A percentile compares a stretch with the other conserved stretches of the same genome.
These are phyloP conservation scores for Thalassiosira exigua DNA, from an alignment of 352 stramenopile genomes.

Conservation along the genomic window DNA sequence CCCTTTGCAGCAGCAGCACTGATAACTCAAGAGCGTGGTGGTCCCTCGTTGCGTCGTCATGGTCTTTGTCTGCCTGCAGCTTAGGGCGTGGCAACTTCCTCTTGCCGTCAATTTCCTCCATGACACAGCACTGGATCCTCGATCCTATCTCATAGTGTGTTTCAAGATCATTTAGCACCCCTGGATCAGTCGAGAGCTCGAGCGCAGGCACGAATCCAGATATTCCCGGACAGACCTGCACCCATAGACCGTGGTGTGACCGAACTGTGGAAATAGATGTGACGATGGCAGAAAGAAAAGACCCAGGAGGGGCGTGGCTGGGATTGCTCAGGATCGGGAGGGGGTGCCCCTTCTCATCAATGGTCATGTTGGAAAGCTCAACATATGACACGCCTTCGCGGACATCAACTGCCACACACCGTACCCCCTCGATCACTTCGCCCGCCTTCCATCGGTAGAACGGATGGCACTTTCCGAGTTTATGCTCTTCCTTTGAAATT, in stretches of 20 bases:
- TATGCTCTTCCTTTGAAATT: conserved; percentile 51
- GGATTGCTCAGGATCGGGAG: conserved; percentile 46
- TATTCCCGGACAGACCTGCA: conserved; percentile 74
- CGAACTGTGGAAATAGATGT: conserved; percentile 53
- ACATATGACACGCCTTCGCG: conserved; percentile 68
- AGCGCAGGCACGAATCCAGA: conserved; percentile 75
- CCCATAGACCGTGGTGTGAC: conserved; percentile 66
- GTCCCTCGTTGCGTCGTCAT: conserved; percentile 36
- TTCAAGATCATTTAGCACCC: conserved; percentile 76
- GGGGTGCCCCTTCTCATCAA: background rate
- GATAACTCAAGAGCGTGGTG: conserved; percentile 59
- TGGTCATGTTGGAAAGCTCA: conserved; percentile 65
- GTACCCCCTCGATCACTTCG: conserved; percentile 61
- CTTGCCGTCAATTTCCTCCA: conserved; percentile 42
- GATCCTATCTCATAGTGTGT: conserved; percentile 63
- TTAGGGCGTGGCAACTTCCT: conserved; percentile 13
- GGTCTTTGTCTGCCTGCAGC: conserved; percentile 37
- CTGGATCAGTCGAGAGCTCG: conserved; percentile 66
- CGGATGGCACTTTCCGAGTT: conserved; percentile 75
- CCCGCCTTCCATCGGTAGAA: conserved; percentile 79
- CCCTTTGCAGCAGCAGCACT: conserved; percentile 41
- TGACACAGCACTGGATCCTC: conserved; percentile 66
- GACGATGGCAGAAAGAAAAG: conserved; percentile 65
- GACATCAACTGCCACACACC: conserved; percentile 60
- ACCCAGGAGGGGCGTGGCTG: conserved; percentile 62